A percentile compares a stretch with the other conserved stretches of the same genome.
These are phyloP conservation scores for Gloeophyllum trabeum DNA, from an alignment of 768 basidiomycete genomes.

Conservation along the genomic window DNA sequence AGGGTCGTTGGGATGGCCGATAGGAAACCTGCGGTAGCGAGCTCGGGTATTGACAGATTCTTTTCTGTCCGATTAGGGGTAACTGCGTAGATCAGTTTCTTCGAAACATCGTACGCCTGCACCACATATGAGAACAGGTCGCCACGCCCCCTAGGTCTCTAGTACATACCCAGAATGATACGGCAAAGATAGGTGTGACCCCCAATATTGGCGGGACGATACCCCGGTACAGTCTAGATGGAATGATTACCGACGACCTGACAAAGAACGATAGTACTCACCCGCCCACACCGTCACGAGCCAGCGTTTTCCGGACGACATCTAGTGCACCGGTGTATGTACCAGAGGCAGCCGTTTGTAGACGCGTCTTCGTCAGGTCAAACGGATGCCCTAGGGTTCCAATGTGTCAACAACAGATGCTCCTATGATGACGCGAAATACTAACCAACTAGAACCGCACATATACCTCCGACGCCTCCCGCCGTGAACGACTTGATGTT, in stretches of 20 bases:
- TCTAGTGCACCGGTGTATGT: constrained; percentile 88
- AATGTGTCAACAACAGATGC: not conserved
- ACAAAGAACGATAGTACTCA: constrained; percentile 20
- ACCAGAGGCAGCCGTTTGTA: constrained; percentile 87
- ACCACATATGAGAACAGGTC: not conserved
- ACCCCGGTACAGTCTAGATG: constrained; percentile 70
- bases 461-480: constrained; percentile 86
- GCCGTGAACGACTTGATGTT: constrained; percentile 80
- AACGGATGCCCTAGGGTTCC: constrained; percentile 93
- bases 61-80: constrained; percentile 72
- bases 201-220: constrained; percentile 90
- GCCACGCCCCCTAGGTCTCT: not conserved
- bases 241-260: not conserved
- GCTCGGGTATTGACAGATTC: constrained; percentile 59
- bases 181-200: constrained; percentile 95
- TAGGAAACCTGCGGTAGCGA: constrained; percentile 89
- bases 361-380: constrained; percentile 90
- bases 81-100: constrained; percentile 63
- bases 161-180: constrained; percentile 94
- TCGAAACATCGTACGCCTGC: constrained; percentile 90
- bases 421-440: too few relatives aligned
- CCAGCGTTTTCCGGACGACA: constrained; percentile 84
- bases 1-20: constrained; percentile 89
- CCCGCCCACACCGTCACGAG: constrained; percentile 88
- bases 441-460: constrained; percentile 85